A percentile compares a stretch with the other conserved stretches of the same genome.
These are phyloP conservation scores for Xerocomus minutiporus DNA, from an alignment of 1,284 basidiomycete species.

Conservation along the genomic window DNA sequence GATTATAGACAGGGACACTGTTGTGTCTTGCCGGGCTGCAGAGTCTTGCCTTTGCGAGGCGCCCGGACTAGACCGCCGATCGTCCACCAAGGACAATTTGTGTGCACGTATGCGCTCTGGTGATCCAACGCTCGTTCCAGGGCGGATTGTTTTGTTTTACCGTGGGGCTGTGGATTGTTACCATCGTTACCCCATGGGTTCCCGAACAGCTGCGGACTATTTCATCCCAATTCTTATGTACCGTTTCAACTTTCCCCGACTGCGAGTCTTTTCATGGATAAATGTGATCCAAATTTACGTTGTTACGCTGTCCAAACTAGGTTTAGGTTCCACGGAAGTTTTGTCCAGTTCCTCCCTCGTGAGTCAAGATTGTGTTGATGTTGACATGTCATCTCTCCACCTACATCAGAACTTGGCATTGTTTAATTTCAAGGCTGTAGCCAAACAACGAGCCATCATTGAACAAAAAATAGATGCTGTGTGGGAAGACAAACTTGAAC, in stretches of 20 bases:
- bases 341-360: slow-evolving; percentile 6
- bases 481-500: slow-evolving; percentile 8
- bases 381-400: background rate
- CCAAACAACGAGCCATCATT: slow-evolving; percentile 8
- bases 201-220: slow-evolving; percentile 25
- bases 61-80: slow-evolving; percentile 19
- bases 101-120: slow-evolving; percentile 25
- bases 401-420: background rate
- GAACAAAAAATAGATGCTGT: background rate
- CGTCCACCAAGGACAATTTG: slow-evolving; percentile 23
- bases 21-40: slow-evolving; percentile 26
- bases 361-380: slow-evolving; percentile 14
- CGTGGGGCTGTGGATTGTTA: slow-evolving; percentile 16
- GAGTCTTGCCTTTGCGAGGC: slow-evolving; percentile 20
- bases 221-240: slow-evolving; percentile 27
- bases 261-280: slow-evolving; percentile 10
- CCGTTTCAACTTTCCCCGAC: slow-evolving; percentile 14
- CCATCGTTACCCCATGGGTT: slow-evolving; percentile 10
- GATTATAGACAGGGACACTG: slow-evolving; percentile 20
- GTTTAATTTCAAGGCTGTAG: slow-evolving; percentile 10
- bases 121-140: slow-evolving; percentile 18
- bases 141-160: slow-evolving; percentile 21
- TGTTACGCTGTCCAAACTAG: background rate
- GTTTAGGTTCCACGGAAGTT: background rate
- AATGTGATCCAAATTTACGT: slow-evolving; percentile 9